Evolutionary conservation across 306 rosid genomes (phyloP).

Genomic region (barrel medic (Medicago truncatula)): DNA sequence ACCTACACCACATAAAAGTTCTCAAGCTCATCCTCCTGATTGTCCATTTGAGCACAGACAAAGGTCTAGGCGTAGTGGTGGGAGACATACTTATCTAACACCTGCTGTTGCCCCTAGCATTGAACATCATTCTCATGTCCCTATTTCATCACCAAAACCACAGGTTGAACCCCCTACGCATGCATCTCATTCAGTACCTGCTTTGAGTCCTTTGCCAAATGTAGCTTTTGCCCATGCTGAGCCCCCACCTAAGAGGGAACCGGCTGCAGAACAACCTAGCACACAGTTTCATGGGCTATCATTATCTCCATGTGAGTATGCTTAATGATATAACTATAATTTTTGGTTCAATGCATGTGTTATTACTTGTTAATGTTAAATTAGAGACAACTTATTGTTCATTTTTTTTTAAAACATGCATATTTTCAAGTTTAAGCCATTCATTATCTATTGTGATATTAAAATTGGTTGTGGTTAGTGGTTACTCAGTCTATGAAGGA

Average conservation of each 20-base stretch:
- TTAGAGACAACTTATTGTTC: conserved; percentile 1
- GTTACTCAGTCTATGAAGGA: conserved; percentile 9
- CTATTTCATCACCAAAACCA: conserved; percentile 58
- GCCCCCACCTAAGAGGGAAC: conserved; percentile 66
- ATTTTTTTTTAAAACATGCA: not conserved
- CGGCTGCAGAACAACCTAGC: conserved; percentile 46
- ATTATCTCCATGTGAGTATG: conserved; percentile 66
- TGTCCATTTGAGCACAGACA: conserved; percentile 53
- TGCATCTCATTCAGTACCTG: conserved; percentile 56
- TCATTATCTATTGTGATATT: not conserved
- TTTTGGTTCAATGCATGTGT: conserved; percentile 33
- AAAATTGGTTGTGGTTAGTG: not conserved
- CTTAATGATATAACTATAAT: conserved; percentile 26
- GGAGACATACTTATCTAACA: conserved; percentile 52
- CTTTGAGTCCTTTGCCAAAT: conserved; percentile 74
- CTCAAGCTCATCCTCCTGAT: conserved; percentile 69
- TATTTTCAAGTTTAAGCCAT: conserved; percentile 16
- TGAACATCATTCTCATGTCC: conserved; percentile 44
- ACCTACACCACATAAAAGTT: conserved; percentile 53
- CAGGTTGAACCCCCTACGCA: conserved; percentile 54
- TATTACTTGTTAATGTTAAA: not conserved
- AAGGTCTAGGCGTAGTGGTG: conserved; percentile 50
- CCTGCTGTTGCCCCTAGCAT: conserved; percentile 61
- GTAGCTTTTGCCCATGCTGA: conserved; percentile 75
- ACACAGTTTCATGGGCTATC: conserved; percentile 46